These are phyloP conservation scores for Trametes versicolor DNA, from an alignment of 1,284 basidiomycete species.

Conservation along the genomic window DNA sequence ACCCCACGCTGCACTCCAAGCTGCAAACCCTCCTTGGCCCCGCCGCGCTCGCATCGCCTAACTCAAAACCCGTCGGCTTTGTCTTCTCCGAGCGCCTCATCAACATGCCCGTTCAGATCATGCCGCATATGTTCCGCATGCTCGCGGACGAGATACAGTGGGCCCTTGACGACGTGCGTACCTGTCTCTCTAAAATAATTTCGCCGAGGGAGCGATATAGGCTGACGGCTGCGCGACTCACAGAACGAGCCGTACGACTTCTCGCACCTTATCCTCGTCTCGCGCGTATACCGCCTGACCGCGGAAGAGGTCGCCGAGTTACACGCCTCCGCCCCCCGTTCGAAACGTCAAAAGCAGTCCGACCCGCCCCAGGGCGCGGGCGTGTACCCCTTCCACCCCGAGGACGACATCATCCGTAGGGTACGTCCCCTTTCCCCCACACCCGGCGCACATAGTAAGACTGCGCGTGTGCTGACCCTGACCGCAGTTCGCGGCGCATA, in stretches of 20 bases:
- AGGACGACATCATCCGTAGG: conserved; percentile 81
- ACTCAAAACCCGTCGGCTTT: conserved; percentile 73
- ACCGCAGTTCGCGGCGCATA: conserved; percentile 67
- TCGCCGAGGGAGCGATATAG: not conserved
- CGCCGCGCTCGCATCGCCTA: conserved; percentile 42
- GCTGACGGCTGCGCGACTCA: not conserved
- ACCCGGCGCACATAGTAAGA: not conserved
- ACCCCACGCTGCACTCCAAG: conserved; percentile 59
- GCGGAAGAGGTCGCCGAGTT: conserved; percentile 65
- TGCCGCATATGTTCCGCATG: conserved; percentile 92
- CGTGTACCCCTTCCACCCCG: conserved; percentile 84
- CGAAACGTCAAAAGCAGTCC: conserved; percentile 51
- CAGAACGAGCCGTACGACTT: conserved; percentile 78
- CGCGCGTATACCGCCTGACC: conserved; percentile 76
- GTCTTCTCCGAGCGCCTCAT: conserved; percentile 88
- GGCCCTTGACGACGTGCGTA: conserved; percentile 70
- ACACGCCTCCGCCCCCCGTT: conserved; percentile 44
- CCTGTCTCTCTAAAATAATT: not conserved
- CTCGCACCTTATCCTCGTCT: conserved; percentile 77
- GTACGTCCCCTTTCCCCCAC: conserved; percentile 49
- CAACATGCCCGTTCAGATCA: conserved; percentile 92
- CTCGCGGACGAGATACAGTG: conserved; percentile 81
- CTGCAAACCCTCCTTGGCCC: conserved; percentile 64
- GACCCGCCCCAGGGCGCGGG: conserved; percentile 53
- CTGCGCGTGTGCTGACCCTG: not conserved